Percentiles rank a stretch among this genome's conserved stretches.
phyloP scores from a whole-genome alignment of 768 basidiomycete species.

The Tulasnella calospora region DNA sequence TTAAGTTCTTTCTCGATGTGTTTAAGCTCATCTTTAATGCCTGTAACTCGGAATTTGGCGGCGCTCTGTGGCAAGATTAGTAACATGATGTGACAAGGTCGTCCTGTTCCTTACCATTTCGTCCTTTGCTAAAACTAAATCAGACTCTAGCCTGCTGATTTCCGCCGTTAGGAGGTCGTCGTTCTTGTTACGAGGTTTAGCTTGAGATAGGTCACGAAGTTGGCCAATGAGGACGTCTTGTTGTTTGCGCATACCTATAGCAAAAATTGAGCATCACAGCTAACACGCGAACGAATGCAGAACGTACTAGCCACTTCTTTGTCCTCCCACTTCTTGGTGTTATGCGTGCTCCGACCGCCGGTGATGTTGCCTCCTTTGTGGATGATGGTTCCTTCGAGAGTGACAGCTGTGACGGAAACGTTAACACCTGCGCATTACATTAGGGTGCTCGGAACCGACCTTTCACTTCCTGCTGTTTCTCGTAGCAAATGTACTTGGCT shows the following conservation, averaged over 20 bases:
- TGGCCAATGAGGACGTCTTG: slow-evolving; percentile 69
- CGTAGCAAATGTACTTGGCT: slow-evolving; percentile 84
- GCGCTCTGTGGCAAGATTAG: slow-evolving; percentile 51
- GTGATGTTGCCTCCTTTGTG: slow-evolving; percentile 98
- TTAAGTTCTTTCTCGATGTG: slow-evolving; percentile 69
- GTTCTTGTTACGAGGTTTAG: slow-evolving; percentile 74
- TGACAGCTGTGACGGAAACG: slow-evolving; percentile 62
- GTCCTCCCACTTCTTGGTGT: slow-evolving; percentile 89
- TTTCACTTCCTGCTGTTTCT: slow-evolving; percentile 94
- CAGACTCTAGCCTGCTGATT: slow-evolving; percentile 72
- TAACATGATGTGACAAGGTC: background rate
- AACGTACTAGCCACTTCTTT: slow-evolving; percentile 77
- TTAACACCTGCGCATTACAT: background rate
- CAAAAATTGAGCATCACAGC: background rate
- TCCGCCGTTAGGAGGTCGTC: slow-evolving; percentile 76
- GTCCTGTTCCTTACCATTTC: slow-evolving; percentile 58
- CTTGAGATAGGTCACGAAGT: slow-evolving; percentile 75
- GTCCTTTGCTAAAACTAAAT: slow-evolving; percentile 68
- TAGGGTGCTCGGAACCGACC: slow-evolving; percentile 46
- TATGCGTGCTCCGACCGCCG: slow-evolving; percentile 79
- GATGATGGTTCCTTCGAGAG: slow-evolving; percentile 92
- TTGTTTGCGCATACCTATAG: slow-evolving; percentile 50
- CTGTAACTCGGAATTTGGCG: slow-evolving; percentile 66
- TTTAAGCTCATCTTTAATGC: slow-evolving; percentile 79
- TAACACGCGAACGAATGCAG: too few species aligned